phyloP scores from a whole-genome alignment of 768 basidiomycete genomes.

The Boletus sp. region DNA sequence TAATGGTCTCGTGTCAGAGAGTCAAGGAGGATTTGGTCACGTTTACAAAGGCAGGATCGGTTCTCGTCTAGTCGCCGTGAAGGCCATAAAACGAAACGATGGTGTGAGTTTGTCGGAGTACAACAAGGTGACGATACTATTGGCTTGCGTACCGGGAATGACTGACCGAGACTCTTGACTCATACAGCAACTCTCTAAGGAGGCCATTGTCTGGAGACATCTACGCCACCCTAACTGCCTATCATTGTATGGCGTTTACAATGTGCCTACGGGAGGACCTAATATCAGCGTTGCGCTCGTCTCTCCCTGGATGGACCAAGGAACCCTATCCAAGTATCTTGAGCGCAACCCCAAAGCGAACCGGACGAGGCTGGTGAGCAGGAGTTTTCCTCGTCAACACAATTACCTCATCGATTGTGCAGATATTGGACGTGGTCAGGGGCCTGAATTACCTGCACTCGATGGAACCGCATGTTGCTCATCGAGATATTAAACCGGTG shows the following conservation, averaged over 20 bases:
- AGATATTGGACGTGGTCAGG: slow-evolving; percentile 45
- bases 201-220: slow-evolving; percentile 36
- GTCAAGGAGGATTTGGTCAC: slow-evolving; percentile 22
- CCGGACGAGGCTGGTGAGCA: slow-evolving; percentile 34
- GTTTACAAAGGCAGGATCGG: slow-evolving; percentile 20
- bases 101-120: not conserved
- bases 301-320: slow-evolving; percentile 41
- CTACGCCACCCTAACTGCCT: slow-evolving; percentile 36
- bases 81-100: slow-evolving; percentile 7
- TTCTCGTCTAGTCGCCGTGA: slow-evolving; percentile 31
- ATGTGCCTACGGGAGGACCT: slow-evolving; percentile 13
- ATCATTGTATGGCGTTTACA: slow-evolving; percentile 35
- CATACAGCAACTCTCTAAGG: slow-evolving; percentile 26
- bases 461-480: slow-evolving; percentile 35
- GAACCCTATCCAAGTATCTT: slow-evolving; percentile 33
- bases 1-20: not conserved
- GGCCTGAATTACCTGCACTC: slow-evolving; percentile 46
- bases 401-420: not conserved
- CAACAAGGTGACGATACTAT: slow-evolving; percentile 17
- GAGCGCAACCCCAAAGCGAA: slow-evolving; percentile 18
- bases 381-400: not conserved
- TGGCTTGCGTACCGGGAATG: not conserved
- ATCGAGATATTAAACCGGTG: slow-evolving; percentile 33
- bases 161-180: not conserved
- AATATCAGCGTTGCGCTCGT: slow-evolving; percentile 27